phyloP scores from a whole-genome alignment of 78 protist genomes.

The Dictyostelium firmibasis region DNA sequence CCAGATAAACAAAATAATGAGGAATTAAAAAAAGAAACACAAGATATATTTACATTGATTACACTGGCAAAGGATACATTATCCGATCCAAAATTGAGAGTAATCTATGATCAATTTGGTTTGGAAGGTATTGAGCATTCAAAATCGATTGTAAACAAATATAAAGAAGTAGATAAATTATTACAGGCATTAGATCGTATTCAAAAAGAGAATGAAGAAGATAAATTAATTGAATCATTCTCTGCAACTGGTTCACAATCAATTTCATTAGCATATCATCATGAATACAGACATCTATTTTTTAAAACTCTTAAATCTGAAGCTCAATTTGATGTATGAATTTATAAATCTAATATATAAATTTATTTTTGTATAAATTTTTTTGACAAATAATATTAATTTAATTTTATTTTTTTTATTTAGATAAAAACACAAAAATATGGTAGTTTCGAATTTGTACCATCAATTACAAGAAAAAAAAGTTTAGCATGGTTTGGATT shows the following conservation, averaged over 20 bases:
- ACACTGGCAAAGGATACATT: conserved; percentile 28
- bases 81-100: conserved; percentile 31
- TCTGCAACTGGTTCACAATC: conserved; percentile 43
- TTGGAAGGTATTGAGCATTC: conserved; percentile 19
- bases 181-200: neutral
- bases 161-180: conserved; percentile 27
- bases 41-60: conserved; percentile 60
- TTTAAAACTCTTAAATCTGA: neutral
- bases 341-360: too few species aligned
- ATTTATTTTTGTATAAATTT: neutral
- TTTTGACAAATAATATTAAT: neutral
- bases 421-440: conserved; percentile 1
- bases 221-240: neutral
- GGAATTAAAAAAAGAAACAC: conserved; percentile 19
- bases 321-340: neutral
- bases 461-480: conserved; percentile 1
- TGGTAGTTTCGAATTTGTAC: neutral
- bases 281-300: conserved; percentile 1
- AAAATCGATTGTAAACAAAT: conserved; percentile 30
- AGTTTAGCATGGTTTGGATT: neutral
- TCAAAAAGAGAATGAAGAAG: conserved; percentile 34
- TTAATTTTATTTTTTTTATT: neutral
- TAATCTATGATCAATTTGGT: conserved; percentile 51
- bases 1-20: conserved; percentile 50
- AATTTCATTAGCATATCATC: neutral